A percentile compares a stretch with the other conserved stretches of the same genome.
These are phyloP conservation scores for Suillus lakei DNA, from an alignment of 768 basidiomycete species.

Conservation along the genomic window DNA sequence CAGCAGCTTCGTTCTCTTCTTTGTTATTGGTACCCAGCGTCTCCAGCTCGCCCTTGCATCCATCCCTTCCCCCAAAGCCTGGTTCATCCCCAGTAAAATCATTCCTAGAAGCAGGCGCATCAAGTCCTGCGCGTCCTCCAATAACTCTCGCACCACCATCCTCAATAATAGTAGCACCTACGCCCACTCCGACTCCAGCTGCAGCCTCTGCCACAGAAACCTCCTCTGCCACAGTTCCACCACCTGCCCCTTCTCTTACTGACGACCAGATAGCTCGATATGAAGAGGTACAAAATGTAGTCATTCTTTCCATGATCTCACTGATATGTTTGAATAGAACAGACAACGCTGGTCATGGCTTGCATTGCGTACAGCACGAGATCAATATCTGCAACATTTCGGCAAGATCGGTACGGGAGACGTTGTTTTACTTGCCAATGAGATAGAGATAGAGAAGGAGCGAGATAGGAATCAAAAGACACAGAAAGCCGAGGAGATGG, in stretches of 20 bases:
- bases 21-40: slow-evolving; percentile 6
- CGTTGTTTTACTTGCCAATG: slow-evolving; percentile 49
- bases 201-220: slow-evolving; percentile 28
- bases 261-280: slow-evolving; percentile 60
- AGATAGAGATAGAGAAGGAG: slow-evolving; percentile 42
- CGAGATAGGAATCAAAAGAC: slow-evolving; percentile 35
- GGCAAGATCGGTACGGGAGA: slow-evolving; percentile 85
- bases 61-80: slow-evolving; percentile 76
- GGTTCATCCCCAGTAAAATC: slow-evolving; percentile 42
- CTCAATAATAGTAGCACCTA: slow-evolving; percentile 9
- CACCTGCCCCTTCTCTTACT: slow-evolving; percentile 30
- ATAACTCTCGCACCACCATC: slow-evolving; percentile 6
- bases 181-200: slow-evolving; percentile 14
- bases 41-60: slow-evolving; percentile 57
- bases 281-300: slow-evolving; percentile 57
- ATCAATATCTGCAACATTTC: slow-evolving; percentile 75
- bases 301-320: slow-evolving; percentile 14
- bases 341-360: slow-evolving; percentile 84
- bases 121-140: slow-evolving; percentile 28
- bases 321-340: slow-evolving; percentile 50
- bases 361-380: slow-evolving; percentile 75
- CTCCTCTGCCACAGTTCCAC: slow-evolving; percentile 22
- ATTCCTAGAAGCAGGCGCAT: slow-evolving; percentile 38
- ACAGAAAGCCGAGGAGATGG: slow-evolving; percentile 29
- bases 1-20: slow-evolving; percentile 5